Conservation (phyloP, 2,329 filamentous ascomycete species). For the Pyricularia grisea region DNA sequence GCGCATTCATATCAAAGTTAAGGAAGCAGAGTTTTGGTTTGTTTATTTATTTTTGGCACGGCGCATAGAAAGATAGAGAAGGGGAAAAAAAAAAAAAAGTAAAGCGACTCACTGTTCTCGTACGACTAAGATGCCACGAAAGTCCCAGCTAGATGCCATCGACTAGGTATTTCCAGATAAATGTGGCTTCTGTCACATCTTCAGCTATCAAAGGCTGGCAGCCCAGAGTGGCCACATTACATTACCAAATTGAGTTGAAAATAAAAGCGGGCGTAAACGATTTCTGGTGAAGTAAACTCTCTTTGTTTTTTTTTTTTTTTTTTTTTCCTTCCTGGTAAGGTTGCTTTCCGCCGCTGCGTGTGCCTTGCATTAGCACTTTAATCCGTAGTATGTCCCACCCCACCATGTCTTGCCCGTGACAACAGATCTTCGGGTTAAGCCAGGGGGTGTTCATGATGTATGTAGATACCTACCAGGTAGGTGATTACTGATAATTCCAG, state of each 20-base stretch:
- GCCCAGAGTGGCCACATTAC: background rate
- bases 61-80: background rate
- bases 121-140: background rate
- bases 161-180: no score
- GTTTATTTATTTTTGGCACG: background rate
- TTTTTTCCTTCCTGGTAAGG: background rate
- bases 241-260: background rate
- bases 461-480: no score
- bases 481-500: background rate
- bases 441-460: background rate
- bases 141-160: background rate
- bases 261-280: background rate
- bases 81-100: no score
- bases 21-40: background rate
- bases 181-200: background rate
- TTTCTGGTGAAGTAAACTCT: background rate
- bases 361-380: background rate
- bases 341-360: background rate
- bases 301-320: no score
- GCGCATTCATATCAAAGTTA: background rate
- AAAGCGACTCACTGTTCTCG: background rate
- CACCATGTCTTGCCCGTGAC: background rate
- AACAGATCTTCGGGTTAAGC: background rate
- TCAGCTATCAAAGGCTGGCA: background rate
- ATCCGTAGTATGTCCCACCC: background rate